These are phyloP conservation scores for Xylariaceae sp. DNA, from an alignment of 2,329 filamentous ascomycete genomes.

Conservation along the genomic window DNA sequence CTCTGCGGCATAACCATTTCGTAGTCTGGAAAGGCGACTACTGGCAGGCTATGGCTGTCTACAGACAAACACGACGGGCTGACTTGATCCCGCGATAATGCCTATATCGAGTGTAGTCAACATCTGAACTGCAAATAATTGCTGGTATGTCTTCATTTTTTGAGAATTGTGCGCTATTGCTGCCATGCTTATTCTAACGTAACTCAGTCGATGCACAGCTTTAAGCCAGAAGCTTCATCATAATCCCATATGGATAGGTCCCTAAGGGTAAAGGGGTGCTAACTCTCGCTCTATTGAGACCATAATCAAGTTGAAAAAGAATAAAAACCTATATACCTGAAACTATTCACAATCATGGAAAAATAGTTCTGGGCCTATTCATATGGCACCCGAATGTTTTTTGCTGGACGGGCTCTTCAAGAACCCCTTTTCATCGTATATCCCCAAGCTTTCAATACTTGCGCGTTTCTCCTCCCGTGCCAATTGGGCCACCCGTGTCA, in stretches of 20 bases:
- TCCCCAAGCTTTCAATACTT: constrained; percentile 20
- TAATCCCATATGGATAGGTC: neutral
- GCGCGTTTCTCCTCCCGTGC: constrained; percentile 12
- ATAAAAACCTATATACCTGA: constrained; percentile 2
- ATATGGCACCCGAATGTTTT: neutral
- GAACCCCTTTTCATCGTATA: constrained; percentile 28
- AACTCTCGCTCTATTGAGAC: constrained; percentile 8
- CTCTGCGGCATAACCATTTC: neutral
- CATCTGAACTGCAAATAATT: neutral
- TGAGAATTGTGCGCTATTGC: neutral
- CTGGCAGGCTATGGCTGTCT: neutral
- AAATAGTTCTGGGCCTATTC: neutral
- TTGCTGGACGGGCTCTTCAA: constrained; percentile 19
- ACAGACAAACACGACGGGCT: neutral
- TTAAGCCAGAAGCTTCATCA: neutral
- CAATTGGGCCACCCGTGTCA: constrained; percentile 19
- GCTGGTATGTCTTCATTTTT: constrained; percentile 12
- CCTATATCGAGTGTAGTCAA: neutral
- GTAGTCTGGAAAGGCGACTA: neutral
- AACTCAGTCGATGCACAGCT: neutral
- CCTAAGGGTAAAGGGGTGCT: neutral
- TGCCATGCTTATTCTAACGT: constrained; percentile 11
- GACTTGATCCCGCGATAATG: neutral
- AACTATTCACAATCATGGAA: constrained; percentile 15
- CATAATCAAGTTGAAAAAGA: constrained; percentile 8